Evolutionary conservation across 139 green algal species (phyloP).

Genomic region (Diplosphaera chodatii): DNA sequence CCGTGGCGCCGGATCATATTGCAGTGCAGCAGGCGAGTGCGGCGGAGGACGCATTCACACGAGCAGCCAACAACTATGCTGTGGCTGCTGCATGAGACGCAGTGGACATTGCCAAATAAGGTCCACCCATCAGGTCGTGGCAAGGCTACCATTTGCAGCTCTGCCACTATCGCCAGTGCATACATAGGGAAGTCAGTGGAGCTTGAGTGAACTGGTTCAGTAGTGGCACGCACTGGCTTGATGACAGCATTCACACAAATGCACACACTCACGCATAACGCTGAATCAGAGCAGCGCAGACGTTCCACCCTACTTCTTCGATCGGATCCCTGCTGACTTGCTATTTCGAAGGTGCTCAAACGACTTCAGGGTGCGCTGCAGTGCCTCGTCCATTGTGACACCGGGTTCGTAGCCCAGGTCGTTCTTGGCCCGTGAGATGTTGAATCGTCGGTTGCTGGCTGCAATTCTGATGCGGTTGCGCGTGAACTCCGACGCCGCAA

Average conservation of each 20-base stretch:
- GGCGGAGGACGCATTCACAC: constrained; percentile 61
- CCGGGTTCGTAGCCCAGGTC: constrained; percentile 60
- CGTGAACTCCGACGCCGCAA: constrained; percentile 50
- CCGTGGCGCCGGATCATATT: constrained; percentile 54
- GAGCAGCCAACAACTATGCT: constrained; percentile 42
- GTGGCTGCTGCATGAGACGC: too few species aligned
- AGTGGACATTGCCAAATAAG: too few species aligned
- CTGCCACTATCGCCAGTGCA: too few species aligned
- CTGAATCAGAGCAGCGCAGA: too few species aligned
- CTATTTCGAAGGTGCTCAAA: constrained; percentile 43
- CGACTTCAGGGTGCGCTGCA: constrained; percentile 42
- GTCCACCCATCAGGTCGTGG: too few species aligned
- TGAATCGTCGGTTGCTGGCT: constrained; percentile 51
- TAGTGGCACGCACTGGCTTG: too few species aligned
- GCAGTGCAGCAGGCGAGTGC: constrained; percentile 41
- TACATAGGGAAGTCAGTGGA: too few species aligned
- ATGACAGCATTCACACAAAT: too few species aligned
- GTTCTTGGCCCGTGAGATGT: constrained; percentile 22
- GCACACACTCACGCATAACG: too few species aligned
- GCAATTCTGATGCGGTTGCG: constrained; percentile 49
- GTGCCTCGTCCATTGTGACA: constrained; percentile 44
- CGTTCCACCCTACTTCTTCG: neutral
- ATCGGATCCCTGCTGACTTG: neutral
- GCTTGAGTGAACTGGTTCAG: too few species aligned
- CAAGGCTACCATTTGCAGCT: too few species aligned